Base-by-base conservation (phyloP, 2,329 filamentous ascomycete genomes). In the Macroventuria anomochaeta region DNA sequence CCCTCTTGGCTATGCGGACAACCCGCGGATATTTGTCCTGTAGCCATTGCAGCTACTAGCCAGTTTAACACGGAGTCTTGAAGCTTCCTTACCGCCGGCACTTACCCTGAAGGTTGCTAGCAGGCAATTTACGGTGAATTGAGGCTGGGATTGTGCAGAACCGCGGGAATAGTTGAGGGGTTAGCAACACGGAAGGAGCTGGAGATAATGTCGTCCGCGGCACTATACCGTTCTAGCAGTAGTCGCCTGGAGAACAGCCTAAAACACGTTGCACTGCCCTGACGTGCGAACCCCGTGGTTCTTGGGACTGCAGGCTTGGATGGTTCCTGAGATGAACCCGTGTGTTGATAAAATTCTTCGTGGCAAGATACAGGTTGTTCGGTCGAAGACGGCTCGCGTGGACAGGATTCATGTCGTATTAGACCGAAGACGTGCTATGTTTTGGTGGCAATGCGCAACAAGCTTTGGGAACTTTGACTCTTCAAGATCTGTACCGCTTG, bases 21-120 rank as follows among this genome's bases (percentile, higher is more conserved):
- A 39, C 3, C 29, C 8, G 15, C 33, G 26, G 34, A 23, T 65
- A 63, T 58, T 65, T 67, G 54, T 66, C 65, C 32, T 15, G 15
- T 38, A 20, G 29, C 34, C 36, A 36, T 42, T 12, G 28, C 33
- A 15, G 26, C 32, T 13, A 12, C 13, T 23, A 37, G 21, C 56
- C 44, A 52, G 2, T 47, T 26, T 26, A 21, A 18, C 17, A 13
- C 49, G 52, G 46, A 54, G 32, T 49, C 38, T 58, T 53, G 43
- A 32, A 3, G 15, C 42, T 49, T 64, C 52, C 55, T 43, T 53
- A 56, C 57, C 52, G 57, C 55, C 58, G 59, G 49, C 25, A 33
- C 40, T 51, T 53, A 23, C 34, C 12, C 38, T 40, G 44, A 38
- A 49, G 51, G n/a, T 15, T 40, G 17, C 36, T 39, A 25, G 40